Base-by-base conservation (phyloP, 1,284 basidiomycete species). In the Sporisorium reilianum region DNA sequence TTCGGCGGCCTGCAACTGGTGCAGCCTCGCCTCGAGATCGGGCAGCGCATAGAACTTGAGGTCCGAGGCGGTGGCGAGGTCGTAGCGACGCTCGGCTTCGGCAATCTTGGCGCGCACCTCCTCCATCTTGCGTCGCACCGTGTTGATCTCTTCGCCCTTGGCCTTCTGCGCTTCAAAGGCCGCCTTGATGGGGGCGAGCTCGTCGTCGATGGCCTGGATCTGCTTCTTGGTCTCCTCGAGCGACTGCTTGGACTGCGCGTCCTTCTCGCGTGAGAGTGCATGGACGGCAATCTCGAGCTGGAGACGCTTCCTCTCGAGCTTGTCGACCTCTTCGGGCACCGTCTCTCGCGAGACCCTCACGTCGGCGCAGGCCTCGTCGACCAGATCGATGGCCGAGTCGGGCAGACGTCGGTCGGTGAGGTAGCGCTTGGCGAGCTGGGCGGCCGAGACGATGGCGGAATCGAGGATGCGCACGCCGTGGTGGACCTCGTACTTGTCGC, bases 261-360 rank as follows among this genome's bases (percentile, higher is more conserved):
- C 96, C 86, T 96, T 97, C 70, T 97, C 86, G 40, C 82, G 72
- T 50, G 84, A 92, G 54, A 98, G 88, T 9, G 96, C 97, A 83
- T 97, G 95, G 30, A 97, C 92, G 84, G 97, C 96, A 40, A 99
- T 92, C 85, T 98, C 93, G 50, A 99, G 89, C 82, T 97, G 93
- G 45, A 99, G 90, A 85, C 94, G 95, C 64, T 89, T 89, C 34
- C 95, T 90, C 84, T 97, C 93, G n/a, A 99, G 89, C 79, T 92
- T 91, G 86, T 99, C 96, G 80, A 99, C 93, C 3, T 90, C 92
- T 86, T 98, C 96, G 0, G 96, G 96, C 63, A 93, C 90, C 0
- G 95, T 98, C 86, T 98, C 96, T 38, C 94, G 90, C 30, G 76
- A 78, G n/a, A 84, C 82, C 7, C 77, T 61, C 3, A 83, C 81